Evolutionary conservation across 2,329 filamentous ascomycete species (phyloP).

Genomic region (Kalmusia sp.): DNA sequence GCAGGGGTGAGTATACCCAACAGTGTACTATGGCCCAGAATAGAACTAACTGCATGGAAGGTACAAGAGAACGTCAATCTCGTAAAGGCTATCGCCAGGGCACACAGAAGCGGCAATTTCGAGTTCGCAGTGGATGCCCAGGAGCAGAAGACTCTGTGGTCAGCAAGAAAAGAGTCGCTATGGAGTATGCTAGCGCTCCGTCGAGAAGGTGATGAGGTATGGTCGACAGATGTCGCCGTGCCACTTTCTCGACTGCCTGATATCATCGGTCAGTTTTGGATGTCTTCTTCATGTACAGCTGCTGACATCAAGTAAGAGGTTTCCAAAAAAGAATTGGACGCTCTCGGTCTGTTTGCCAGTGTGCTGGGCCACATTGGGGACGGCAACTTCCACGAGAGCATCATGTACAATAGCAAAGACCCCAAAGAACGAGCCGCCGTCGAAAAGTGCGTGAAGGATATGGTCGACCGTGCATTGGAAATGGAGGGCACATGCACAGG

Average conservation of each 20-base stretch:
- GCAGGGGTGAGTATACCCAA: constrained; percentile 56
- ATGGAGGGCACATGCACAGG: constrained; percentile 96
- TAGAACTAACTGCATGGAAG: constrained; percentile 40
- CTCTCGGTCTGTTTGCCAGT: constrained; percentile 83
- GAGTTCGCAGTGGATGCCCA: constrained; percentile 62
- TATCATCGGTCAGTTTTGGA: constrained; percentile 58
- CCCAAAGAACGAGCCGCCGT: constrained; percentile 76
- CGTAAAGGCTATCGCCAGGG: constrained; percentile 71
- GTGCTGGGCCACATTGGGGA: constrained; percentile 91
- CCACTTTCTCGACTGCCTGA: constrained; percentile 67
- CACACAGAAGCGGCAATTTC: constrained; percentile 63
- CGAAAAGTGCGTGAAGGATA: constrained; percentile 82
- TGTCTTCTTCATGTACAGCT: background rate
- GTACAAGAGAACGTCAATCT: constrained; percentile 78
- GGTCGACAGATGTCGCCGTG: constrained; percentile 68
- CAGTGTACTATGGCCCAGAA: constrained; percentile 23
- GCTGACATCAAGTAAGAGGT: constrained; percentile 63
- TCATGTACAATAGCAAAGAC: constrained; percentile 81
- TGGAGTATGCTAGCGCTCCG: constrained; percentile 67
- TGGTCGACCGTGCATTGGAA: constrained; percentile 87
- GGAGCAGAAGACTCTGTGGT: constrained; percentile 65
- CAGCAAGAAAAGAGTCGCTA: constrained; percentile 65
- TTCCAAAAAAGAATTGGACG: constrained; percentile 88
- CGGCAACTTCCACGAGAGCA: constrained; percentile 92
- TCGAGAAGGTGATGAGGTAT: constrained; percentile 63